phyloP scores from a whole-genome alignment of 148 eudicot species.

The Fallopia convolvulus region DNA sequence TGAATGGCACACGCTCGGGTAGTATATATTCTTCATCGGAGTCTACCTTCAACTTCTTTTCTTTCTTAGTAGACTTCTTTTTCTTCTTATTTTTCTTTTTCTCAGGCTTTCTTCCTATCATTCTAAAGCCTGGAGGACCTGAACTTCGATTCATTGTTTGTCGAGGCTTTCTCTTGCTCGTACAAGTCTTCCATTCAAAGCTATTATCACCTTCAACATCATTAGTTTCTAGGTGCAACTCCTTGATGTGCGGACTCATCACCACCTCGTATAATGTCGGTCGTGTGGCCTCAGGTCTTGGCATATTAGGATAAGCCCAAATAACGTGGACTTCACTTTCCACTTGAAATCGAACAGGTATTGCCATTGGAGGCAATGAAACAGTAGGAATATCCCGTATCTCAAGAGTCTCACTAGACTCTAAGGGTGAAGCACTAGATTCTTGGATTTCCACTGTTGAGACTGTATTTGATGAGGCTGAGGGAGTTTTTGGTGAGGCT shows the following conservation, averaged over 20 bases:
- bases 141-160: too few relatives aligned
- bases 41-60: not conserved
- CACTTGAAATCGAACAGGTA: not conserved
- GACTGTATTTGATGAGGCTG: too few relatives aligned
- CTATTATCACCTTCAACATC: not conserved
- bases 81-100: not conserved
- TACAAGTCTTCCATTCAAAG: too few relatives aligned
- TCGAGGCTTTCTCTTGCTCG: slow-evolving; percentile 11
- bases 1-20: not conserved
- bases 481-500: too few relatives aligned
- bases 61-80: not conserved
- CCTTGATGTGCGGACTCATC: not conserved
- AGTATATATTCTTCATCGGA: not conserved
- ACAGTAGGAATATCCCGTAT: not conserved
- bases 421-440: not conserved
- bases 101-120: not conserved
- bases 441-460: too few relatives aligned
- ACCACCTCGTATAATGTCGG: not conserved
- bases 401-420: not conserved
- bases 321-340: not conserved
- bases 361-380: not conserved
- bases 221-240: not conserved
- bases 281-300: not conserved
- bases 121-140: not conserved
- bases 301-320: not conserved